Percentiles rank a stretch among this genome's conserved stretches.
phyloP scores from a whole-genome alignment of 331 rosid genomes.

The Malus hybrid region DNA sequence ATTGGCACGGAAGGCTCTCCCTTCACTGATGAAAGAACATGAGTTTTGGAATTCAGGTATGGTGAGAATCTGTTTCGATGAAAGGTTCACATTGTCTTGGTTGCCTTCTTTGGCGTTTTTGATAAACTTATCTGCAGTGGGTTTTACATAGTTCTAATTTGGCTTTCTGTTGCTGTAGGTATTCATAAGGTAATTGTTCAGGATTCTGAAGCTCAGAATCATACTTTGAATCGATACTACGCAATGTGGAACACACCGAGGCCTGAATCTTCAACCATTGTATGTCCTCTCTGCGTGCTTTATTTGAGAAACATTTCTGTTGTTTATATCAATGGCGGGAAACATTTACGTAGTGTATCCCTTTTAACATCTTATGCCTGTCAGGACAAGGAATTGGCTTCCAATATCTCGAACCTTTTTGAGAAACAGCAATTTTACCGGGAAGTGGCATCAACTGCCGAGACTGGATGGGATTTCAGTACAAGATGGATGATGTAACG shows the following conservation, averaged over 20 bases:
- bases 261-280: constrained; percentile 70
- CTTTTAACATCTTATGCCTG: constrained; percentile 1
- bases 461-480: constrained; percentile 98
- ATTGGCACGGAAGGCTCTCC: constrained; percentile 57
- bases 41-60: constrained; percentile 59
- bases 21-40: constrained; percentile 68
- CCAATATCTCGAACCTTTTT: constrained; percentile 36
- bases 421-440: constrained; percentile 58
- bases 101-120: too few species aligned
- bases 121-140: neutral
- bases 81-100: neutral
- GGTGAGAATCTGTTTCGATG: neutral
- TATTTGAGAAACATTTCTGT: neutral
- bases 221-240: constrained; percentile 55
- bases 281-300: constrained; percentile 14
- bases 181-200: constrained; percentile 56
- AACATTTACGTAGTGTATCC: neutral
- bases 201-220: constrained; percentile 48
- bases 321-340: neutral
- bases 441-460: constrained; percentile 73
- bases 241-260: constrained; percentile 95
- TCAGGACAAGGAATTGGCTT: constrained; percentile 68
- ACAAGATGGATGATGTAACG: constrained; percentile 86
- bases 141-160: neutral
- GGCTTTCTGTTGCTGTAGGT: constrained; percentile 26